Evolutionary conservation across 1,139 yeast species (phyloP).

Genomic region (Pichia inconspicua): DNA sequence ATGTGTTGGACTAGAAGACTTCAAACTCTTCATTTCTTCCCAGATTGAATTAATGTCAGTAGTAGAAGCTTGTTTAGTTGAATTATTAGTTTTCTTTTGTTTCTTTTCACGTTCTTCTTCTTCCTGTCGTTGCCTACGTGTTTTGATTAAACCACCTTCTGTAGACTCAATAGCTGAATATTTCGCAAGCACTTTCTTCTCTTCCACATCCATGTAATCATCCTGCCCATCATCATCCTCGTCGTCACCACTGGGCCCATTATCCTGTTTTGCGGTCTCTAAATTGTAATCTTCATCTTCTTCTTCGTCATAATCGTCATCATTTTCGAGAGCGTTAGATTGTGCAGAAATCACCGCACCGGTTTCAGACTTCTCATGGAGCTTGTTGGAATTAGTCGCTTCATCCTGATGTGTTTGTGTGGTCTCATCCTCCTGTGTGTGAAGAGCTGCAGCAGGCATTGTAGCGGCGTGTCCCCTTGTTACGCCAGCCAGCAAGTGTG

Average conservation of each 20-base stretch:
- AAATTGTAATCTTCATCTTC: conserved; percentile 26
- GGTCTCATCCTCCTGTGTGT: neutral
- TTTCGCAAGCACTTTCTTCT: conserved; percentile 29
- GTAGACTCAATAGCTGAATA: conserved; percentile 41
- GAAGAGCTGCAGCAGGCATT: neutral
- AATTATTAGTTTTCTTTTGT: conserved; percentile 10
- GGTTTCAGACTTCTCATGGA: neutral
- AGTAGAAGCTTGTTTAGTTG: conserved; percentile 7
- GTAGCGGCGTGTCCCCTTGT: neutral
- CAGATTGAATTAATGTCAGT: conserved; percentile 48
- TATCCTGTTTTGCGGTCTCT: neutral
- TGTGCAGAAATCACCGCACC: too few relatives aligned
- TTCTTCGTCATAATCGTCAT: conserved; percentile 24
- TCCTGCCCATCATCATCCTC: conserved; percentile 24
- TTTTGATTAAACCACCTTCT: conserved; percentile 48
- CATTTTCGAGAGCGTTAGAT: neutral
- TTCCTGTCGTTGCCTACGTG: conserved; percentile 44
- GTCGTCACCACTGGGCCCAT: conserved; percentile 11
- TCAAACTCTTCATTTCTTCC: conserved; percentile 37
- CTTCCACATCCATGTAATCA: conserved; percentile 23
- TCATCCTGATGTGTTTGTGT: neutral
- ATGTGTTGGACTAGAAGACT: neutral
- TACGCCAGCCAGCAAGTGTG: neutral
- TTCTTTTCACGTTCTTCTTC: conserved; percentile 31
- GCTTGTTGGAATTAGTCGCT: neutral